phyloP scores from a whole-genome alignment of 139 green algal species.

The Ettlia oleoabundans region DNA sequence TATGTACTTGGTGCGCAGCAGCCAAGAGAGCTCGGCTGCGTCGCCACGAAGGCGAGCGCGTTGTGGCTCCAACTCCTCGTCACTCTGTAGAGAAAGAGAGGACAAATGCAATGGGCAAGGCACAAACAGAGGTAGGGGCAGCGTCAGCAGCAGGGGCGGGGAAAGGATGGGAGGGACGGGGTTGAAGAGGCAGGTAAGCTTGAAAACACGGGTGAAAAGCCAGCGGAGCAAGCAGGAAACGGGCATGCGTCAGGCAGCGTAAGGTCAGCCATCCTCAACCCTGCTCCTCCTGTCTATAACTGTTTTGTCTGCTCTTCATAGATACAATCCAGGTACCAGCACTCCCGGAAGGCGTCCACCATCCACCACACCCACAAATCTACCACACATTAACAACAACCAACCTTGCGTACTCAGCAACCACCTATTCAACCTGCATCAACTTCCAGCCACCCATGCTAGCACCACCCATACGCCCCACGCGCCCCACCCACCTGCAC shows the following conservation, averaged over 20 bases:
- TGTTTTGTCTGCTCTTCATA: too few relatives aligned
- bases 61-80: conserved; percentile 29
- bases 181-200: too few relatives aligned
- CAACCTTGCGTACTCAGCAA: not conserved
- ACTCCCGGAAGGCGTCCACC: too few relatives aligned
- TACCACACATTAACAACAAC: too few relatives aligned
- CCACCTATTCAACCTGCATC: not conserved
- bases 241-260: too few relatives aligned
- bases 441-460: not conserved
- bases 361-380: too few relatives aligned
- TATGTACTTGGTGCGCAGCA: conserved; percentile 78
- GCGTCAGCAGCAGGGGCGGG: not conserved
- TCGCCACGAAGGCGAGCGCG: conserved; percentile 8
- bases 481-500: conserved; percentile 21
- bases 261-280: too few relatives aligned
- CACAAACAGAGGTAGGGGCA: not conserved
- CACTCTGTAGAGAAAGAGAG: not conserved
- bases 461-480: not conserved
- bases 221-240: too few relatives aligned
- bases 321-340: too few relatives aligned
- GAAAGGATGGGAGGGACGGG: not conserved
- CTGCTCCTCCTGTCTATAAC: too few relatives aligned
- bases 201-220: too few relatives aligned
- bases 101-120: not conserved
- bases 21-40: conserved; percentile 60